Evolutionary conservation across 768 basidiomycete genomes (phyloP), one percentile per base, ranked within the genome.

Genomic region (Pisolithus microcarpus): DNA sequence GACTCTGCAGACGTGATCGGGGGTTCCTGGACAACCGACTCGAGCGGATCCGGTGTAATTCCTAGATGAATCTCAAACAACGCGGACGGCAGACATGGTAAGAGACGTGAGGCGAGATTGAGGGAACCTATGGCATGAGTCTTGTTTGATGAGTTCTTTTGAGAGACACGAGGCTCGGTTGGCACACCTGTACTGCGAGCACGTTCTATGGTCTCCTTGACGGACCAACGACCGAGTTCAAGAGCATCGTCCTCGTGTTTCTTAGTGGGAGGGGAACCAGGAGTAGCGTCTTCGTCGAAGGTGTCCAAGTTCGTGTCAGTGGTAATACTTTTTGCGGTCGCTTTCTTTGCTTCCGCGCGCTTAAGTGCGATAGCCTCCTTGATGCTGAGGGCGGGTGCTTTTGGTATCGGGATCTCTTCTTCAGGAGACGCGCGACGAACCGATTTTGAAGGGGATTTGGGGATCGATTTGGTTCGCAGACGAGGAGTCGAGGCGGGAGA

Each of bases 31-130:
- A 76, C 73, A 7, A 84, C 83, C 5, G 78, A 80, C 62, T 79
- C 76, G 37, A 91, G 69, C n/a, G 75, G 72, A 40, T 84, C 81
- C 1, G 90, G 84, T 5, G 73, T 87, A 48, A 92, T 69, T 6
- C 81, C 83, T 24, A 92, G 73, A 66, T 91, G 90, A 9, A 88
- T 77, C 56, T 90, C 85, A 59, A 88, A 92, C 23, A 92, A 70
- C 1, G 79, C 83, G 4, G 85, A 84, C 4, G 89, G 89, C 19
- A 91, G 63, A 62, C 87, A 87, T 3, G 74, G 76, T 54, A 92
- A 69, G 45, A 77, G 79, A 53, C 90, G 82, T 21, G 87, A 82
- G 6, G 84, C 76, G 56, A 91, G 70, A 67, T 91, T 91, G 60
- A 91, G 72, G 36, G 77, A 73, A 57, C 87, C 88, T 88, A 74